Conservation (phyloP, 768 basidiomycete species). For the Naganishia vaughanmartiniae region DNA sequence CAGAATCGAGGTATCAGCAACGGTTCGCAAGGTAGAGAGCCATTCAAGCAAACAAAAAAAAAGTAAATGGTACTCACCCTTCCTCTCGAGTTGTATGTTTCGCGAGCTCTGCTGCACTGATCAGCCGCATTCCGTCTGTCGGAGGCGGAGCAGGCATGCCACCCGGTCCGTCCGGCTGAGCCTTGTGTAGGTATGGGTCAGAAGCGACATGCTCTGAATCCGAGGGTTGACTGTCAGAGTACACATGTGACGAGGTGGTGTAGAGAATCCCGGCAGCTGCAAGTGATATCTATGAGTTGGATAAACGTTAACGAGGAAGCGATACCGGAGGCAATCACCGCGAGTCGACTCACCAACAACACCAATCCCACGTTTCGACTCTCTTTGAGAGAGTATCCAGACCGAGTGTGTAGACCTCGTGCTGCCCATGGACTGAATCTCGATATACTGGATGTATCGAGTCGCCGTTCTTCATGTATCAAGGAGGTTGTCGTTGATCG, state of each 20-base stretch:
- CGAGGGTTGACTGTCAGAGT: conserved; percentile 8
- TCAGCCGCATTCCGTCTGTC: conserved; percentile 21
- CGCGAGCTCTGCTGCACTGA: conserved; percentile 33
- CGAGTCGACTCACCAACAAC: neutral
- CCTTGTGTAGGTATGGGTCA: conserved; percentile 11
- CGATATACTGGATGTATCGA: neutral
- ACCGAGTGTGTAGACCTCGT: neutral
- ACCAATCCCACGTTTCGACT: neutral
- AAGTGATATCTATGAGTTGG: neutral
- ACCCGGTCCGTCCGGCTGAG: conserved; percentile 10
- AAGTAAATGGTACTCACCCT: conserved; percentile 15
- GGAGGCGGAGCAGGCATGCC: conserved; percentile 23
- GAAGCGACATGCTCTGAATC: conserved; percentile 16
- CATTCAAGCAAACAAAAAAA: neutral
- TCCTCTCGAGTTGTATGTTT: conserved; percentile 33
- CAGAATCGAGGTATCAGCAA: neutral
- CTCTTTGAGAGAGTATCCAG: neutral
- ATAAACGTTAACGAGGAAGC: neutral
- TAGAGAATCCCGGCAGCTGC: conserved; percentile 5
- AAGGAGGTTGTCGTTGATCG: neutral
- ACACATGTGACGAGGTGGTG: conserved; percentile 1
- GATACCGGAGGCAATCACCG: neutral
- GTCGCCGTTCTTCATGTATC: neutral
- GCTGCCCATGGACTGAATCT: neutral
- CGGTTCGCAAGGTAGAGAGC: neutral